Conservation (phyloP, 768 basidiomycete species). For the Pleurotus tuber-regium region DNA sequence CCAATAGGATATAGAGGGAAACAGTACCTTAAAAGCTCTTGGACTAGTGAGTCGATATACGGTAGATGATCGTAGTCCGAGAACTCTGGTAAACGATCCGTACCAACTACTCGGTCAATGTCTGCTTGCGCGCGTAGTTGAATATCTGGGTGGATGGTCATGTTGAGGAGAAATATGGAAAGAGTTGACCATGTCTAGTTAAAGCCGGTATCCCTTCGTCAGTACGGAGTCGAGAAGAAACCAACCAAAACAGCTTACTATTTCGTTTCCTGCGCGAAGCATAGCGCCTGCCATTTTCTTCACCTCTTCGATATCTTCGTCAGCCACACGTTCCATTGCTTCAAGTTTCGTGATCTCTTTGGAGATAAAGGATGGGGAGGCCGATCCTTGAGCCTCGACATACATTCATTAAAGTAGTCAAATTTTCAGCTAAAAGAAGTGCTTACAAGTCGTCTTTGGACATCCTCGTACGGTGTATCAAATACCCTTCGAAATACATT, state of each 20-base stretch:
- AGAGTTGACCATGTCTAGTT: background rate
- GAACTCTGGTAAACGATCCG: conserved; percentile 22
- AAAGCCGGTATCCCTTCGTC: background rate
- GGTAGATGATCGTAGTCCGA: conserved; percentile 20
- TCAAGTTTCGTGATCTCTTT: background rate
- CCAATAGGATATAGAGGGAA: background rate
- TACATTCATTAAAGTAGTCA: background rate
- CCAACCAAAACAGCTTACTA: background rate
- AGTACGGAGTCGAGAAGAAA: no score
- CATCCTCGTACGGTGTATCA: conserved; percentile 35
- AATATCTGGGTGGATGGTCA: conserved; percentile 24
- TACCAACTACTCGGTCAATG: conserved; percentile 23
- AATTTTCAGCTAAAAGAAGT: background rate
- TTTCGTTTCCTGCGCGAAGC: background rate
- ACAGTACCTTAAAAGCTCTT: conserved; percentile 25
- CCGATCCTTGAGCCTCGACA: background rate
- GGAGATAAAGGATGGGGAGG: background rate
- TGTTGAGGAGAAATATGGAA: conserved; percentile 21
- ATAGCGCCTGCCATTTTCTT: background rate
- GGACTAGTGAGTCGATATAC: conserved; percentile 22
- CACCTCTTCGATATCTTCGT: background rate
- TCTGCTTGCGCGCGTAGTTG: conserved; percentile 27
- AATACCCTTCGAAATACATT: conserved; percentile 30
- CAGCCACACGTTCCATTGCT: background rate
- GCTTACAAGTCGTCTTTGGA: conserved; percentile 30